Base-by-base conservation (phyloP, 768 basidiomycete genomes). In the Russula ochroleuca region DNA sequence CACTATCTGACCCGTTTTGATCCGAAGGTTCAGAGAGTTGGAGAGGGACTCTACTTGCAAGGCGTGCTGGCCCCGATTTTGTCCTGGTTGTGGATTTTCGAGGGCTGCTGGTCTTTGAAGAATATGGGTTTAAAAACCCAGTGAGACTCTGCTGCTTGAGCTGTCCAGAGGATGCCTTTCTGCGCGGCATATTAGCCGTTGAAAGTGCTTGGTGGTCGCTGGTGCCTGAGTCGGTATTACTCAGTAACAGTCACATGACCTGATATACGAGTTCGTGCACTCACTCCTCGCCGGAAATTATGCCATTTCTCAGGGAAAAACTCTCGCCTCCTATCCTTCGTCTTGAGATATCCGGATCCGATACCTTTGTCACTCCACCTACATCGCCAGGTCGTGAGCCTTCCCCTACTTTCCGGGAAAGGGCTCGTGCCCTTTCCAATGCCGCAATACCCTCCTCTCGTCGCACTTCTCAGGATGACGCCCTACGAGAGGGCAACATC, bases 391-490 rank as follows among this genome's bases (percentile, higher is more conserved):
- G 37, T 47, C 43, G 54, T 43, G 49, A 43, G 6, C 40, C 15
- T 13, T 59, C 63, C 10, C 37, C 66, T 5, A 56, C 66, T 28
- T 53, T 70, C 33, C 58, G 67, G 13, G 60, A 61, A 23, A 68
- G 72, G 35, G 73, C 70, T 23, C 69, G 71, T 25, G 67, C 69
- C 43, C 57, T 70, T 25, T 73, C 72, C 4, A 71, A 72, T 28
- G 59, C 41, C 3, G 59, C 66, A 10, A 63, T 70, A 28, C 70
- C 70, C 9, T 69, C 70, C 9, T 69, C 72, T 50, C 70, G 78
- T 57, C 71, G 69, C 17, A 59, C 74, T 28, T 73, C 78, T 25
- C 58, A 64, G 19, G 47, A 62, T 11, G 69, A 35, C 35, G 35
- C 8, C 35, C 35, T 35, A 28, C 28, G 28, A 35, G 35, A 35